A percentile compares a stretch with the other conserved stretches of the same genome.
phyloP scores from a whole-genome alignment of 352 stramenopile genomes.

The Discostella stelligera region DNA sequence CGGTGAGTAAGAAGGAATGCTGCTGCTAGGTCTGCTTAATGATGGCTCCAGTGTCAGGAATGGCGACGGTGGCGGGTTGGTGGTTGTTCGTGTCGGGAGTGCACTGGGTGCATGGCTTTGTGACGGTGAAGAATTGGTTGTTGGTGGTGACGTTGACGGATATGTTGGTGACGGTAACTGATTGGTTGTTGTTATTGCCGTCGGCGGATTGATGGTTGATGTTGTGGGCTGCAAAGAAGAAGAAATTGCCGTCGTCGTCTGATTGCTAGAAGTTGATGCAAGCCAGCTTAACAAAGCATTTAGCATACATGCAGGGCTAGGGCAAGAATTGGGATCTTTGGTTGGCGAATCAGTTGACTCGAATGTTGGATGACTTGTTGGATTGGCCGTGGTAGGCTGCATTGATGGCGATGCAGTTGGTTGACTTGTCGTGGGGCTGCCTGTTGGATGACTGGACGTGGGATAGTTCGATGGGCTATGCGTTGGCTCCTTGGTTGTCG shows the following conservation, averaged over 20 bases:
- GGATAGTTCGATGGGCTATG: neutral
- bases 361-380: neutral
- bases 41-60: neutral
- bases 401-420: neutral
- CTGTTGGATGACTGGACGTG: neutral
- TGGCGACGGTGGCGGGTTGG: neutral
- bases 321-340: neutral
- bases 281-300: neutral
- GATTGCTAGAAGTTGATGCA: neutral
- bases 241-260: neutral
- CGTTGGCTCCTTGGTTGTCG: neutral
- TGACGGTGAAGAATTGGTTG: too few relatives aligned
- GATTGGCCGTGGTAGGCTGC: neutral
- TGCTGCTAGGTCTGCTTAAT: neutral
- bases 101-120: too few relatives aligned
- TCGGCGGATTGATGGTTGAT: too few relatives aligned
- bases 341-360: neutral
- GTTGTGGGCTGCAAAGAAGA: neutral
- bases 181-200: neutral
- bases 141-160: neutral
- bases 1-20: neutral
- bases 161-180: neutral
- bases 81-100: too few relatives aligned
- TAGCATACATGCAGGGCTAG: neutral
- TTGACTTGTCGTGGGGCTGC: neutral